A percentile compares a stretch with the other conserved stretches of the same genome.
Conservation (phyloP, 441 rosid species). For the Viola pubescens region DNA sequence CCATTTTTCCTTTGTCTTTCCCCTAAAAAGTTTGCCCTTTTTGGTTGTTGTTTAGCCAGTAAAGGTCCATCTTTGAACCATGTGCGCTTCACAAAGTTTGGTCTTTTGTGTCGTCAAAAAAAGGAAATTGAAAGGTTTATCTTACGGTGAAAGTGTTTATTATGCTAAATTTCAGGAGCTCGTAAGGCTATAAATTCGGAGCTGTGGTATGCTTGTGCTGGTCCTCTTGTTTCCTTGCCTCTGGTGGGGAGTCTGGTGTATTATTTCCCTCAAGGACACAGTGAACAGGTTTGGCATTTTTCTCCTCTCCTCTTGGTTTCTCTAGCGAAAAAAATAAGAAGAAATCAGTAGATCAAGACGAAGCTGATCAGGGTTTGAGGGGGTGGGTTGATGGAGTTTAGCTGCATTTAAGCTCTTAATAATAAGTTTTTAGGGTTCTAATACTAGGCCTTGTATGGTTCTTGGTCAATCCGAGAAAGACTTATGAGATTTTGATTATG, state of each 20-base stretch:
- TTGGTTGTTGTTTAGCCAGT: background rate
- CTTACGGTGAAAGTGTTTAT: background rate
- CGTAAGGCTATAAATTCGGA: conserved; percentile 72
- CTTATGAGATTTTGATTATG: too few species aligned
- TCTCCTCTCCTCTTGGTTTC: background rate
- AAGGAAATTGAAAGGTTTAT: conserved; percentile 1
- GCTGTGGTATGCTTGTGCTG: conserved; percentile 99
- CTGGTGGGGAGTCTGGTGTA: conserved; percentile 86
- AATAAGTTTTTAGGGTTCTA: too few species aligned
- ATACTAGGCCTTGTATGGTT: too few species aligned
- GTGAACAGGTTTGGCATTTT: conserved; percentile 71
- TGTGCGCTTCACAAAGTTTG: background rate
- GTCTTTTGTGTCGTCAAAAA: background rate
- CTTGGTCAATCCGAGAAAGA: too few species aligned
- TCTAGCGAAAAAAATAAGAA: too few species aligned
- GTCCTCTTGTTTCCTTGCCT: conserved; percentile 90
- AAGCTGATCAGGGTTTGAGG: too few species aligned
- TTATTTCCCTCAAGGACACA: conserved; percentile 96
- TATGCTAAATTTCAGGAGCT: conserved; percentile 35
- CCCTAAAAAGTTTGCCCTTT: conserved; percentile 1
- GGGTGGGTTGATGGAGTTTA: too few species aligned
- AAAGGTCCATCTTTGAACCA: conserved; percentile 1
- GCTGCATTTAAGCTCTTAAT: too few species aligned
- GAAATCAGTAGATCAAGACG: too few species aligned
- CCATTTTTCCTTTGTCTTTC: background rate